Percentiles rank a stretch among this genome's conserved stretches.
These are phyloP conservation scores for Penicillium daleae DNA, from an alignment of 495 filamentous ascomycete species.

Conservation along the genomic window DNA sequence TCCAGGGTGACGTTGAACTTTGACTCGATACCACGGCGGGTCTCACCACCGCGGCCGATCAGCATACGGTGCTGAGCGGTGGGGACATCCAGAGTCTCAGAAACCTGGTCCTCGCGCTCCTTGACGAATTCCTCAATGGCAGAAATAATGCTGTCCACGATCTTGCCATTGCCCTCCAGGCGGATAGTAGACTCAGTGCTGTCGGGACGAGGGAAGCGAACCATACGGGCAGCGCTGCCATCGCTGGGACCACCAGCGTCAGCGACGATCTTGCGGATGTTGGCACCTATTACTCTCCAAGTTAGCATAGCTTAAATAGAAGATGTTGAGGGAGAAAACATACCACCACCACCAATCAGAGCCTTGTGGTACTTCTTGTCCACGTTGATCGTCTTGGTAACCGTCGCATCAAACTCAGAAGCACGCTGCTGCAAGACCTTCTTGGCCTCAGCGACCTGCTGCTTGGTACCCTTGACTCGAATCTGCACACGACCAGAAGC, in stretches of 20 bases:
- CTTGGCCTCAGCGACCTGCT: constrained; percentile 87
- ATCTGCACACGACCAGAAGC: constrained; percentile 74
- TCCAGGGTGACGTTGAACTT: constrained; percentile 88
- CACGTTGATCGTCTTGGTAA: constrained; percentile 80
- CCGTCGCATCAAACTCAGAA: constrained; percentile 81
- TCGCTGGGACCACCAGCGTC: constrained; percentile 89
- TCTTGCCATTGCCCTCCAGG: constrained; percentile 76
- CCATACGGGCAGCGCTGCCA: constrained; percentile 75
- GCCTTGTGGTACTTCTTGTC: constrained; percentile 90
- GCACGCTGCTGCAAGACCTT: constrained; percentile 82
- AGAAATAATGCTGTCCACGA: constrained; percentile 88
- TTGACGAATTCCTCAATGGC: constrained; percentile 78
- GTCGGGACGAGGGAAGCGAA: constrained; percentile 88
- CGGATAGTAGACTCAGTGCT: constrained; percentile 77
- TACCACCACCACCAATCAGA: constrained; percentile 88
- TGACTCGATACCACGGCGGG: constrained; percentile 80
- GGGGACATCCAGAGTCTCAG: constrained; percentile 76
- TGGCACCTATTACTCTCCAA: constrained; percentile 62
- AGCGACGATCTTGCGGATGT: constrained; percentile 82
- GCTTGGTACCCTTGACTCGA: constrained; percentile 85
- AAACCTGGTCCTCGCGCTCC: constrained; percentile 77
- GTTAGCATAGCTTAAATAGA: constrained; percentile 36
- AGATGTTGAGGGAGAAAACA: constrained; percentile 34
- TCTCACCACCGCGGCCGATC: constrained; percentile 90
- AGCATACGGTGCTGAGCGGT: constrained; percentile 86